Evolutionary conservation across 805 yeast species (phyloP), one percentile per base, ranked within the genome.

Genomic region (Metschnikowia hibisci): DNA sequence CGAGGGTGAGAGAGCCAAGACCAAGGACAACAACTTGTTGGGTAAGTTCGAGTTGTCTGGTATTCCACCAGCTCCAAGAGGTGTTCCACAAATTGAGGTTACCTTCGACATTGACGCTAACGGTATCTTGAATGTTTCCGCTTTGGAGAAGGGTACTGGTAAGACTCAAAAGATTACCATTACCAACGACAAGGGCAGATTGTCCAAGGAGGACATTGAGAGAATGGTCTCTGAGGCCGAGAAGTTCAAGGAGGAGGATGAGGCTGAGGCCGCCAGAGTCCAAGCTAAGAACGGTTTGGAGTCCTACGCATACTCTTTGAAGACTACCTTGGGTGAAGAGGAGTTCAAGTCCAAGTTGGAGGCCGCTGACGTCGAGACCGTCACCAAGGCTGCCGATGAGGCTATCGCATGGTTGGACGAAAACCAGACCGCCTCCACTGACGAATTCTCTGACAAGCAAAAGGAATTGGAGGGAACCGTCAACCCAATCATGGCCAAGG

Each of bases 41-140:
- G 98, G 97, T 79, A 90, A 90, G 76, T 90, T 90, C 73, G 97
- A 90, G 75, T 82, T 90, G 62, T 72, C 93, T 55, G 96, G 96
- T 69, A 90, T 90, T 54, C 97, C 97, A 63, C 96, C 96, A 58
- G 96, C 96, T 35, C 96, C 96, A 75, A 88, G 96, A 77, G 97
- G 97, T 80, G 95, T 86, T 54, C 97, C 97, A 64, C 96, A 89
- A 77, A 84, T 90, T 61, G 97, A 90, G 80, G 97, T 90, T 56
- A 90, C 96, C 61, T 90, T 90, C 66, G 97, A 90, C 70, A 77
- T 90, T 62, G 97, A 90, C 71, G 96, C 97, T 55, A 90, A 90
- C 72, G 97, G 97, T 78, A 90, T 90, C 73, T 77, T 90, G 73
- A 90, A 90, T 71, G 97, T 90, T 46, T 84, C 95, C 56, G 97